These are phyloP conservation scores for Yarrowia alimentaria DNA, from an alignment of 805 yeast species.

Conservation along the genomic window DNA sequence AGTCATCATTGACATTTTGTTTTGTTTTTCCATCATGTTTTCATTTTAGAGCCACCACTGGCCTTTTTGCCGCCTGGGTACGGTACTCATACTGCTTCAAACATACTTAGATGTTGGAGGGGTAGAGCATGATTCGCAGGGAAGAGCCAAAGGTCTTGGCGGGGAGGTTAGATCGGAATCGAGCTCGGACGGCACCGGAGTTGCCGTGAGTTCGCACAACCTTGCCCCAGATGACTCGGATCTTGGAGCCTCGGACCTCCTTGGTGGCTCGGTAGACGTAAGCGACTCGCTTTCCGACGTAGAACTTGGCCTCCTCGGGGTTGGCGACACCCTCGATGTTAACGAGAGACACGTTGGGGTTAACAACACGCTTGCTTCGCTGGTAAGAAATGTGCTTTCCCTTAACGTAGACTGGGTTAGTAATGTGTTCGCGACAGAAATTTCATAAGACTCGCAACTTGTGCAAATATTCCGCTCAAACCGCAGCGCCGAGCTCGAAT, in stretches of 20 bases:
- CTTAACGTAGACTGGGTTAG: constrained; percentile 79
- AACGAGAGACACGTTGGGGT: constrained; percentile 96
- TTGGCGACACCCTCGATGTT: constrained; percentile 93
- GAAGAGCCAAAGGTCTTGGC: constrained; percentile 99
- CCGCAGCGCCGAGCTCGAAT: background rate
- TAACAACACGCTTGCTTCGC: constrained; percentile 97
- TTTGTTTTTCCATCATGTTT: constrained; percentile 24
- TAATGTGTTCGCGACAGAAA: constrained; percentile 4
- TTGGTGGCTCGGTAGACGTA: constrained; percentile 98
- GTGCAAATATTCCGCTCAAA: too few species aligned
- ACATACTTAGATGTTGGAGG: constrained; percentile 88
- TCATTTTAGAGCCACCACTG: constrained; percentile 5
- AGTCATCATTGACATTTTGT: constrained; percentile 25
- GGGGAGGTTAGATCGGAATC: constrained; percentile 98
- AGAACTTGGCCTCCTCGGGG: constrained; percentile 95
- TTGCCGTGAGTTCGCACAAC: constrained; percentile 98
- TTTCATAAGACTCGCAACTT: too few species aligned
- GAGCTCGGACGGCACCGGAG: constrained; percentile 98
- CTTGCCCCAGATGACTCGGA: constrained; percentile 99
- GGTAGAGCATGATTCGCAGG: constrained; percentile 99
- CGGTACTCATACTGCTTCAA: too few species aligned
- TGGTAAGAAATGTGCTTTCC: constrained; percentile 99
- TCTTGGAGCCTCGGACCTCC: constrained; percentile 97
- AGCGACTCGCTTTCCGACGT: constrained; percentile 99
- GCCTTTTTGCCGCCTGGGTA: too few species aligned